Evolutionary conservation across 192 early-diverging fungal species (phyloP).

Genomic region (Podila clonocystis): DNA sequence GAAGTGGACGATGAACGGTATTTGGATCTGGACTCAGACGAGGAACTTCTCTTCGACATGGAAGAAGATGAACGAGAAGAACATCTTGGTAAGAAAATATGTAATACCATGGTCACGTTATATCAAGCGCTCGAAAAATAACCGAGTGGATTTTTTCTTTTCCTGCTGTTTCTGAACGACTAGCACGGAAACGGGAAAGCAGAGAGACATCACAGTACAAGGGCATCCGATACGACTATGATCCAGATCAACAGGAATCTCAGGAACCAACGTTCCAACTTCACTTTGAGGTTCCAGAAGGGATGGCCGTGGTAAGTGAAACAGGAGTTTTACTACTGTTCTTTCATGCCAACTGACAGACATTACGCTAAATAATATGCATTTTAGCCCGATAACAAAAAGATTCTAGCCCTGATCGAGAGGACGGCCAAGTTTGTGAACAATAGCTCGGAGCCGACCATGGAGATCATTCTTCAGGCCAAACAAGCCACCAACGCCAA

Average conservation of each 20-base stretch:
- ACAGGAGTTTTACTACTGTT: too few relatives aligned
- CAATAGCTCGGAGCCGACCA: slow-evolving; percentile 61
- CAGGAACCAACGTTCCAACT: slow-evolving; percentile 27
- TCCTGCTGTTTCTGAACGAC: neutral
- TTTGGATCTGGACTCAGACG: slow-evolving; percentile 68
- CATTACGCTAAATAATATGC: neutral
- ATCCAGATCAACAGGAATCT: slow-evolving; percentile 8
- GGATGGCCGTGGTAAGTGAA: slow-evolving; percentile 54
- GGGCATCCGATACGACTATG: slow-evolving; percentile 30
- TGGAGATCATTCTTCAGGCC: slow-evolving; percentile 79
- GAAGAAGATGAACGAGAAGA: slow-evolving; percentile 62
- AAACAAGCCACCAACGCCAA: slow-evolving; percentile 77
- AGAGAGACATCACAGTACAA: slow-evolving; percentile 13
- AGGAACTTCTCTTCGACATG: slow-evolving; percentile 63
- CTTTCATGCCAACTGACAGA: neutral
- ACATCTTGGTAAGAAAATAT: slow-evolving; percentile 53
- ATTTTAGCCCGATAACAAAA: slow-evolving; percentile 60
- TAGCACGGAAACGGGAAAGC: slow-evolving; percentile 18
- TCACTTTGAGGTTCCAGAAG: slow-evolving; percentile 62
- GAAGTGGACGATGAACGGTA: slow-evolving; percentile 63
- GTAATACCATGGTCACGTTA: neutral
- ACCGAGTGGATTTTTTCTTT: too few relatives aligned
- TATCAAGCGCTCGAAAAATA: too few relatives aligned
- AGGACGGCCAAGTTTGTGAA: slow-evolving; percentile 75
- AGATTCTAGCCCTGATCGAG: slow-evolving; percentile 75